These are phyloP conservation scores for Dalbergia cochinchinensis DNA, from an alignment of 306 rosid species.

Conservation along the genomic window DNA sequence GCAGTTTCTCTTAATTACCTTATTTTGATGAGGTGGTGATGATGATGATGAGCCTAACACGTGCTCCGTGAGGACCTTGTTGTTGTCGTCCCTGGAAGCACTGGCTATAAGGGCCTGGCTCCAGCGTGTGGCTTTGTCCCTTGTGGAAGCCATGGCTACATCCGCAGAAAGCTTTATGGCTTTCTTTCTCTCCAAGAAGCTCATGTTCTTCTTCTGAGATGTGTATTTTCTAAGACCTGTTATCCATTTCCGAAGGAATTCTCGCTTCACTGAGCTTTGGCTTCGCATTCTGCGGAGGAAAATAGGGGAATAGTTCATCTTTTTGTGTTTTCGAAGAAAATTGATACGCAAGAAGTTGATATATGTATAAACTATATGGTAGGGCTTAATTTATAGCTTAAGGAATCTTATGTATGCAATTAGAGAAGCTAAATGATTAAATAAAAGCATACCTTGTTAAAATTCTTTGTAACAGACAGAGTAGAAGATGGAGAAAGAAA, in stretches of 20 bases:
- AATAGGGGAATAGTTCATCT: not conserved
- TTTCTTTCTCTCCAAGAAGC: constrained; percentile 65
- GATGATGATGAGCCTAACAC: constrained; percentile 38
- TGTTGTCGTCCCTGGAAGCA: constrained; percentile 40
- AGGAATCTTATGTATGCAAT: not conserved
- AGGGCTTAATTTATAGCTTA: constrained; percentile 26
- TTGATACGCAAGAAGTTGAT: too few species aligned
- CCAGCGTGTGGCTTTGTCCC: constrained; percentile 66
- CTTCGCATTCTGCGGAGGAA: constrained; percentile 60
- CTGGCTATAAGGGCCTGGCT: constrained; percentile 68
- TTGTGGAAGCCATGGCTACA: constrained; percentile 82
- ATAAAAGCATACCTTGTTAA: constrained; percentile 48
- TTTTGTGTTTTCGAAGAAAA: too few species aligned
- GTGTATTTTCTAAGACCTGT: constrained; percentile 64
- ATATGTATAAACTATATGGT: not conserved
- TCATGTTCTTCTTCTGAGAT: constrained; percentile 59
- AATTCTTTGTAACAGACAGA: constrained; percentile 33
- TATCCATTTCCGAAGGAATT: constrained; percentile 76
- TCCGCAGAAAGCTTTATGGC: constrained; percentile 82
- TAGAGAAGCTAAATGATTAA: not conserved
- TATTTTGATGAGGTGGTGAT: not conserved
- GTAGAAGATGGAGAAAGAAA: constrained; percentile 37
- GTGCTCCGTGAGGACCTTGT: constrained; percentile 32
- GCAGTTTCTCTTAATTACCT: not conserved
- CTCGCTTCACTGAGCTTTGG: constrained; percentile 60